A percentile compares a stretch with the other conserved stretches of the same genome.
These are phyloP conservation scores for Neckera pumila DNA, from an alignment of 225 moss, liverwort and hornwort genomes.

Conservation along the genomic window DNA sequence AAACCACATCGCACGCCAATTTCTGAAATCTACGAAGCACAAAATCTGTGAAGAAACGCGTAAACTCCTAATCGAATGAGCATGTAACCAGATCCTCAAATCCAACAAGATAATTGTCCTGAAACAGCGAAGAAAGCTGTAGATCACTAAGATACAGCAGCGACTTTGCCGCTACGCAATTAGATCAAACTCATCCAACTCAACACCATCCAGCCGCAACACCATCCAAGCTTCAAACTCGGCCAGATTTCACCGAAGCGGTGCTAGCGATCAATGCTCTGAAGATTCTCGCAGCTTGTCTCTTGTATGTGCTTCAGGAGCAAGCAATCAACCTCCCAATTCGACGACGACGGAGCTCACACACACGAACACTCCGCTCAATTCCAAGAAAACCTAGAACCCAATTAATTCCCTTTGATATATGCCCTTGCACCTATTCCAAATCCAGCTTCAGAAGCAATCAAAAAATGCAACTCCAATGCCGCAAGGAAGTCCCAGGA, in stretches of 20 bases:
- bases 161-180: background rate
- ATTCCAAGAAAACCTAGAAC: background rate
- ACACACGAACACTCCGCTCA: background rate
- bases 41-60: background rate
- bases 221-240: background rate
- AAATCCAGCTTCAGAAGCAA: background rate
- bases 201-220: background rate
- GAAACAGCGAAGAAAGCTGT: background rate
- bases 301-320: background rate
- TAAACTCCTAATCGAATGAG: background rate
- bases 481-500: background rate
- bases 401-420: background rate
- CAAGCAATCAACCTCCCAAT: background rate
- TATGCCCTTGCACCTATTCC: background rate
- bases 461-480: background rate
- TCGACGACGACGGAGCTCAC: background rate
- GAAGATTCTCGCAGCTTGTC: background rate
- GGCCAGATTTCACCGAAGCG: background rate
- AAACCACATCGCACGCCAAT: background rate
- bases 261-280: background rate
- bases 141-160: background rate
- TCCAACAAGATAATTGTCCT: background rate
- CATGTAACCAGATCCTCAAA: background rate
- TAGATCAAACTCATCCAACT: background rate
- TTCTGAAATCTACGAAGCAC: background rate